Evolutionary conservation across 2,329 filamentous ascomycete species (phyloP).

Genomic region (Sporothrix sp.): DNA sequence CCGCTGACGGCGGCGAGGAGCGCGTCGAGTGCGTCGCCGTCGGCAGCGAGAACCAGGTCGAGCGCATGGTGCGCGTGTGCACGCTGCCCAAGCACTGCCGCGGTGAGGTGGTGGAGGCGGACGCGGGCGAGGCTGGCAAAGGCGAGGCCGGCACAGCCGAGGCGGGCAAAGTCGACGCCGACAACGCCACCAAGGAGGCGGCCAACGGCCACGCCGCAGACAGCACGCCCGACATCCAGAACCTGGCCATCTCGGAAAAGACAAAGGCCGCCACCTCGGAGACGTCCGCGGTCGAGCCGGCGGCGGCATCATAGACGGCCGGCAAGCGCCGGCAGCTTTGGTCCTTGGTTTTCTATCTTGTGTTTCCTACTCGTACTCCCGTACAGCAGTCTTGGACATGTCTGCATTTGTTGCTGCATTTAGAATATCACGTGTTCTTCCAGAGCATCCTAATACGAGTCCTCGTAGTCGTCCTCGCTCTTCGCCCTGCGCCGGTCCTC

Average conservation of each 20-base stretch:
- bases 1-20: constrained; percentile 29
- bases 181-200: neutral
- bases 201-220: neutral
- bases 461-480: neutral
- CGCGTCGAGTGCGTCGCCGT: constrained; percentile 43
- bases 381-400: neutral
- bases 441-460: neutral
- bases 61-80: constrained; percentile 40
- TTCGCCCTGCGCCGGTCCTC: no score
- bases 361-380: no score
- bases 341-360: no score
- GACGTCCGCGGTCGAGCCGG: neutral
- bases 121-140: no score
- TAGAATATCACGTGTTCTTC: no score
- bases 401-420: no score
- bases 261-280: neutral
- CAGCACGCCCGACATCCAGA: constrained; percentile 6
- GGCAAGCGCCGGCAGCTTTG: no score
- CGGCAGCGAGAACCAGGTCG: constrained; percentile 37
- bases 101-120: constrained; percentile 14
- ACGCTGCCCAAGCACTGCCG: constrained; percentile 36
- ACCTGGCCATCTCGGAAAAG: constrained; percentile 15
- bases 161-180: neutral
- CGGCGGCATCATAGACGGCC: neutral
- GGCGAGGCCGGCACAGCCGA: constrained; percentile 8